Evolutionary conservation across 208 protist genomes (phyloP), one percentile per base, ranked within the genome.

Genomic region (Trypanosoma avium): DNA sequence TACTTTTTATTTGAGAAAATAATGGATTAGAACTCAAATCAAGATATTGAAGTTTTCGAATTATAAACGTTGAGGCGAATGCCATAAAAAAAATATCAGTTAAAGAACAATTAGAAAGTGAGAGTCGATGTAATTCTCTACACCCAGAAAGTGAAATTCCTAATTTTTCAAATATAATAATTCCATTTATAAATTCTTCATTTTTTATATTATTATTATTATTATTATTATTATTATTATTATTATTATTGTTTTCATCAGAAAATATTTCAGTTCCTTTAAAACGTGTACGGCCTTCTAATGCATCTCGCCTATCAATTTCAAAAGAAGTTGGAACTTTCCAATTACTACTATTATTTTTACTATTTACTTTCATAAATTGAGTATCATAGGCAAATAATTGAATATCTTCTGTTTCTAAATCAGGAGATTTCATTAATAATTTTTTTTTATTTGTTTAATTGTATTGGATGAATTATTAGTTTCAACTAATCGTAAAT

Each of bases 311-410:
- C 12, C 81, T 78, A 29, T 90, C 87, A 19, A 93, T 66, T 73
- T 90, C 87, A 53, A 75, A 93, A 24, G 79, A 85, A 30, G 87
- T 93, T 47, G 79, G 84, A 35, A 88, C 83, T 63, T 85, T 88
- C 4, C 6, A 45, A 21, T 73, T 61, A 3, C 58, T 61, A 35
- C 22, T 5, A 21, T 27, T 22, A 33, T 53, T 29, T 21, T 22
- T 5, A 21, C 35, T 22, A 33, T 53, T 29, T 21, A 58, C 43
- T 46, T 67, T 73, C 81, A 90, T 87, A 50, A 78, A 90, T 19
- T 24, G 21, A 0, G 63, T 74, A 46, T 89, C 87, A 57, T 90
- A 89, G 7, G 77, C 84, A 59, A 90, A 93, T 13, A 93, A 72
- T 30, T 69, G 56, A 21, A 70, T 4, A 17, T 64, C 68, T 15